Evolutionary conservation across 176 grass and related monocot species (phyloP).

Genomic region (Oropetium thomaeum): DNA sequence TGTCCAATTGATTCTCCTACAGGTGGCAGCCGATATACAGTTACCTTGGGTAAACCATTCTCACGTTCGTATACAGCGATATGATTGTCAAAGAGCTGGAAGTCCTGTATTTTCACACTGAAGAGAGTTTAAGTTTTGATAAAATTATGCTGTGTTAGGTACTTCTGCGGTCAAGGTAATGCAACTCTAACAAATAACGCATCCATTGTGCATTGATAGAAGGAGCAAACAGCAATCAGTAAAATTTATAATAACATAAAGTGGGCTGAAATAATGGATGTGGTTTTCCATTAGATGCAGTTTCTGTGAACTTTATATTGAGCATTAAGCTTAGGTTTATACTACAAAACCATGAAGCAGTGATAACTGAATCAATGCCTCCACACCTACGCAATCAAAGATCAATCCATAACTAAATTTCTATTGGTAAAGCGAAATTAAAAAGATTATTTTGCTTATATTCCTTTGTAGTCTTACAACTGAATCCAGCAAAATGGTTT

Average conservation of each 20-base stretch:
- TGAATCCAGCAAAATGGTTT: neutral
- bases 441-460: neutral
- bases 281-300: neutral
- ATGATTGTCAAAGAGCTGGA: slow-evolving; percentile 77
- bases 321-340: slow-evolving; percentile 14
- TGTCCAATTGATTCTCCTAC: slow-evolving; percentile 59
- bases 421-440: neutral
- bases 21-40: slow-evolving; percentile 60
- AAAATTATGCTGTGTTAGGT: neutral
- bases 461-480: neutral
- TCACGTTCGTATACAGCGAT: slow-evolving; percentile 81
- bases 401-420: neutral
- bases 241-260: neutral
- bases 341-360: slow-evolving; percentile 12
- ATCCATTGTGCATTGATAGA: neutral
- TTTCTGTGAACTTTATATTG: neutral
- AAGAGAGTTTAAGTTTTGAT: slow-evolving; percentile 34
- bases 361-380: slow-evolving; percentile 15
- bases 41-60: slow-evolving; percentile 75
- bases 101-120: slow-evolving; percentile 84
- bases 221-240: slow-evolving; percentile 7
- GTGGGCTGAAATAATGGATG: neutral
- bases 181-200: slow-evolving; percentile 3
- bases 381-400: neutral
- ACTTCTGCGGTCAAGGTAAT: neutral